Evolutionary conservation across 2,329 filamentous ascomycete species (phyloP).

Genomic region (Hortaea werneckii): DNA sequence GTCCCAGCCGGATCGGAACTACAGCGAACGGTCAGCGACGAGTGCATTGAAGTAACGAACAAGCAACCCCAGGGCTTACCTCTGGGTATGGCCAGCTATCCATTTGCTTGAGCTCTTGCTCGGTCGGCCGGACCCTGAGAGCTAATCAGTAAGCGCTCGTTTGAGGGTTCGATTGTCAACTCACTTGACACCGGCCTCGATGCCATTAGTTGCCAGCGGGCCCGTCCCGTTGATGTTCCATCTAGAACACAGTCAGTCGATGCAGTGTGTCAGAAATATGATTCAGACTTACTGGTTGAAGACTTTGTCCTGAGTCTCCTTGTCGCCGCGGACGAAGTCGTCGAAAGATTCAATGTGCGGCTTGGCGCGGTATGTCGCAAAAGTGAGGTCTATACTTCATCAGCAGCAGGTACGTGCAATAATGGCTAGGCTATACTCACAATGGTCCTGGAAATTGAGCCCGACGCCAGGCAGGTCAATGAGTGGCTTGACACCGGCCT

Average conservation of each 20-base stretch:
- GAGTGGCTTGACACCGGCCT: slow-evolving; percentile 56
- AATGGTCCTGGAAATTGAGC: slow-evolving; percentile 68
- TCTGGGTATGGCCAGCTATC: slow-evolving; percentile 64
- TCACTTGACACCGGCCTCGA: slow-evolving; percentile 67
- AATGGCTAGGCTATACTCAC: not conserved
- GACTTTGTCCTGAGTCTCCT: slow-evolving; percentile 55
- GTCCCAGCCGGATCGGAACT: slow-evolving; percentile 64
- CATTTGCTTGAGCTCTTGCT: slow-evolving; percentile 57
- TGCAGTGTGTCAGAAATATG: too few species aligned
- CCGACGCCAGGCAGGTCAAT: slow-evolving; percentile 65
- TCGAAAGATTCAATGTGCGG: slow-evolving; percentile 69
- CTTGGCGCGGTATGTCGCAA: slow-evolving; percentile 61
- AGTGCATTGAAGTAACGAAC: too few species aligned
- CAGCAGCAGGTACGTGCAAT: not conserved
- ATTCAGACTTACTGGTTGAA: slow-evolving; percentile 33
- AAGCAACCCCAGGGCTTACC: not conserved
- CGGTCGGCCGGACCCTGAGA: slow-evolving; percentile 48
- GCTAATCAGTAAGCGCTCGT: not conserved
- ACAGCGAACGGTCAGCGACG: not conserved
- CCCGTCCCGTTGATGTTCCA: slow-evolving; percentile 74
- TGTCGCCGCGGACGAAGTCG: slow-evolving; percentile 66
- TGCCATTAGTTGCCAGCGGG: slow-evolving; percentile 66
- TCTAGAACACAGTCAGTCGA: slow-evolving; percentile 25
- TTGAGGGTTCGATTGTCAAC: not conserved
- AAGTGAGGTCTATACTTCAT: slow-evolving; percentile 48